Evolutionary conservation across 768 basidiomycete genomes (phyloP).

Genomic region (Dentipellis fragilis): DNA sequence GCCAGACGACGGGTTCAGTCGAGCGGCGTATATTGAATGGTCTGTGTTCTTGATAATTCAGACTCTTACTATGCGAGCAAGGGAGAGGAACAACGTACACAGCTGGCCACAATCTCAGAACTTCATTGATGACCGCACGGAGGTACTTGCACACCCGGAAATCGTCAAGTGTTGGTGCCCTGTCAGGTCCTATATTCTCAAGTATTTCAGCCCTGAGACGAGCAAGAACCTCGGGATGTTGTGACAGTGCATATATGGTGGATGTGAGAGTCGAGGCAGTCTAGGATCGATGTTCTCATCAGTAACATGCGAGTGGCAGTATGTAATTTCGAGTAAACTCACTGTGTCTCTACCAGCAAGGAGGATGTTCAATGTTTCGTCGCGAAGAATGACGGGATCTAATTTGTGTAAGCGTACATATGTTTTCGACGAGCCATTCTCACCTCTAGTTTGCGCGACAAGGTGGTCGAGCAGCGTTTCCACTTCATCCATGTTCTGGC

Average conservation of each 20-base stretch:
- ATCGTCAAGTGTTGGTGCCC: slow-evolving; percentile 22
- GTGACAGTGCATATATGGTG: slow-evolving; percentile 21
- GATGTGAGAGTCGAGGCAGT: slow-evolving; percentile 22
- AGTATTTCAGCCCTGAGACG: slow-evolving; percentile 23
- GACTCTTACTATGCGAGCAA: too few species aligned
- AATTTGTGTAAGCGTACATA: slow-evolving; percentile 12
- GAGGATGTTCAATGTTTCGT: slow-evolving; percentile 25
- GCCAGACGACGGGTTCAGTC: neutral
- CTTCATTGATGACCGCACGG: slow-evolving; percentile 25
- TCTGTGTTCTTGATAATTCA: neutral
- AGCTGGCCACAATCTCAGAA: slow-evolving; percentile 1
- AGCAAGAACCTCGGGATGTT: slow-evolving; percentile 19
- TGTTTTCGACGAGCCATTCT: neutral
- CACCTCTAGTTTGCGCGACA: slow-evolving; percentile 29
- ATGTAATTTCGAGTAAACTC: neutral
- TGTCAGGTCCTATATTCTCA: slow-evolving; percentile 16
- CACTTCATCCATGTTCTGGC: slow-evolving; percentile 3
- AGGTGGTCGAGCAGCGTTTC: slow-evolving; percentile 34
- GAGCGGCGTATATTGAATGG: neutral
- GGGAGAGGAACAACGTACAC: neutral
- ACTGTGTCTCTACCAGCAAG: slow-evolving; percentile 24
- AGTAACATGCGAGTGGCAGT: neutral
- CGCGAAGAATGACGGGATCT: slow-evolving; percentile 16
- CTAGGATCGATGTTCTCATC: neutral
- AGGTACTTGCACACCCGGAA: slow-evolving; percentile 24